phyloP scores from a whole-genome alignment of 1,139 yeast species.

The Arxiozyma telluris region DNA sequence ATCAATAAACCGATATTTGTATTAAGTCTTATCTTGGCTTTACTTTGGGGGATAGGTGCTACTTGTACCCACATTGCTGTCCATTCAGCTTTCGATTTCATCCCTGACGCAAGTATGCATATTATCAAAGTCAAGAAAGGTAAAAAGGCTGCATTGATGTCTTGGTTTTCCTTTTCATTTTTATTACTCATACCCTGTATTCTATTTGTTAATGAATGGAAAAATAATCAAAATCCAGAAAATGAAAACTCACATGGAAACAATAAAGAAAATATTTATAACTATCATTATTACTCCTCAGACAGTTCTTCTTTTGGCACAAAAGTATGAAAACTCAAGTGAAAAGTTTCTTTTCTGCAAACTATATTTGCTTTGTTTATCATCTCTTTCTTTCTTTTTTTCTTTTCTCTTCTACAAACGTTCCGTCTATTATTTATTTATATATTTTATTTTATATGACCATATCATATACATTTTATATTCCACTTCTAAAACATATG shows the following conservation, averaged over 20 bases:
- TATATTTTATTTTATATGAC: too few species aligned
- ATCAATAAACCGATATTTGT: slow-evolving; percentile 33
- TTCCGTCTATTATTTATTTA: too few species aligned
- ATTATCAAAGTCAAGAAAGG: slow-evolving; percentile 43
- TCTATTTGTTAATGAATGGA: slow-evolving; percentile 24
- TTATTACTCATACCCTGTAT: slow-evolving; percentile 32
- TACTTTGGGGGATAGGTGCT: slow-evolving; percentile 62
- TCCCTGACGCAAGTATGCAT: slow-evolving; percentile 45
- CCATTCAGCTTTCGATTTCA: slow-evolving; percentile 37
- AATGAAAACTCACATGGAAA: slow-evolving; percentile 17
- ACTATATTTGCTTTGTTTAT: not conserved
- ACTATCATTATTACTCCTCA: slow-evolving; percentile 9
- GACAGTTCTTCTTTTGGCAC: slow-evolving; percentile 15
- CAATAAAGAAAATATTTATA: slow-evolving; percentile 5
- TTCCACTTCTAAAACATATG: too few species aligned
- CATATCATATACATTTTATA: too few species aligned
- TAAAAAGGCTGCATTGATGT: slow-evolving; percentile 46
- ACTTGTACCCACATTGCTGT: slow-evolving; percentile 61
- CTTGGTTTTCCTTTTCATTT: slow-evolving; percentile 55
- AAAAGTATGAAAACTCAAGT: slow-evolving; percentile 2
- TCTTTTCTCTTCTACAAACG: not conserved
- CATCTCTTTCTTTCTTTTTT: not conserved
- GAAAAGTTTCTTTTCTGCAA: not conserved
- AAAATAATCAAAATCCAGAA: slow-evolving; percentile 25
- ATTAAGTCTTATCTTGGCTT: slow-evolving; percentile 34